Base-by-base conservation (phyloP, 2,329 filamentous ascomycete species). In the Alternaria brassicicola region DNA sequence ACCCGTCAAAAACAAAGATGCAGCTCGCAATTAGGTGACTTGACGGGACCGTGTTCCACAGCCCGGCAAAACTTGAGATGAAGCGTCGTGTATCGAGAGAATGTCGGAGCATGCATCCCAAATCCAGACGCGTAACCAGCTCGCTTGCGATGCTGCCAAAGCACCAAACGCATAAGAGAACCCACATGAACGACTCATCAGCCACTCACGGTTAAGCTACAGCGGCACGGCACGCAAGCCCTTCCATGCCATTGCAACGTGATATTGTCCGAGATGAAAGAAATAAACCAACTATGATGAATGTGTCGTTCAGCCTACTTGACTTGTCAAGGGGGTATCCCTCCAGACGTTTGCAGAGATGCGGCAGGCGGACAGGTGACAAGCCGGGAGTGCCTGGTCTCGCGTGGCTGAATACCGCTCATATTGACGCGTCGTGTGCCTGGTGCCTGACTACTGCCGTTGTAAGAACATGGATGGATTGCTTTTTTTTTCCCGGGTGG, bases 361-460 rank as follows among this genome's bases (percentile, higher is more conserved):
- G 26, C 28, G 43, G 17, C 48, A 45, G 41, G 23, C 36, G 19
- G 39, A 28, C 42, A 45, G 26, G 17, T 57, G 58, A 61, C 58
- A 54, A 25, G 39, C 58, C 39, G 49, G 58, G 58, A 46, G 36
- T 43, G 43, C 54, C 58, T 42, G 19, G 54, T 54, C 35, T 57
- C 55, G 55, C 42, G 49, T 53, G 42, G 55, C 25, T 46, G 41
- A 52, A 45, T 23, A 47, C 43, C 43, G 35, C 30, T 23, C 43
- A 47, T 23, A 17, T 46, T 19, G 28, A 46, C 47, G 47, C 47
- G 47, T 38, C 28, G 25, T 38, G 47, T 50, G 31, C 31, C 30
- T 35, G 43, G 28, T 47, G 13, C 30, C 43, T 47, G 43, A 25
- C 43, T 47, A 47, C 43, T 7, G 19, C 21, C 19, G 19, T 47